Evolutionary conservation across 1,284 basidiomycete species (phyloP).

Genomic region (Singerocomus inundabilis): DNA sequence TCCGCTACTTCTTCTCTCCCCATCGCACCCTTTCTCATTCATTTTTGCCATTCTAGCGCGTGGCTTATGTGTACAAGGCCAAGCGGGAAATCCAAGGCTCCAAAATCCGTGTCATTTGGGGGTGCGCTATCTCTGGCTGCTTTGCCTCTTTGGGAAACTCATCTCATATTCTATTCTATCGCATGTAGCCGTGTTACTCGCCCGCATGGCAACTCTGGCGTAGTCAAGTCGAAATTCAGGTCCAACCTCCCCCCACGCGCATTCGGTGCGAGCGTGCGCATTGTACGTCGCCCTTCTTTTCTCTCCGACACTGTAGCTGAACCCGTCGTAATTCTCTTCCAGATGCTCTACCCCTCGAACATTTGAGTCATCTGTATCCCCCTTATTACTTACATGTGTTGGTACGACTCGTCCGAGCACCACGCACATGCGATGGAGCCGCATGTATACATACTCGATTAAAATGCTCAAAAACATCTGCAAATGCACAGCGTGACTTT

Average conservation of each 20-base stretch:
- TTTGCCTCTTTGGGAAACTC: not conserved
- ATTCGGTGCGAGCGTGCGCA: conserved; percentile 92
- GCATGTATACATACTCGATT: conserved; percentile 17
- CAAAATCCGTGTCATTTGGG: conserved; percentile 97
- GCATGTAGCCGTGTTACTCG: conserved; percentile 78
- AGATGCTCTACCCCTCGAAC: conserved; percentile 57
- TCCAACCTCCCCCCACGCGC: conserved; percentile 95
- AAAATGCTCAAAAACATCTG: conserved; percentile 13
- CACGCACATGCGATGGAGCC: conserved; percentile 17
- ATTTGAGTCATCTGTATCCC: conserved; percentile 37
- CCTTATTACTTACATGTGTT: conserved; percentile 16
- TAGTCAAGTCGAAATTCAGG: conserved; percentile 97
- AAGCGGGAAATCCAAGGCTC: conserved; percentile 91
- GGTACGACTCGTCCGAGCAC: conserved; percentile 8
- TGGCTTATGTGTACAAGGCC: conserved; percentile 97
- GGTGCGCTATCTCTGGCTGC: conserved; percentile 50
- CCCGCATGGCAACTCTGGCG: conserved; percentile 92
- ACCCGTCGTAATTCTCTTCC: not conserved
- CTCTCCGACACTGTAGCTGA: not conserved
- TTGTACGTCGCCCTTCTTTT: conserved; percentile 55
- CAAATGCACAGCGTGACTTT: not conserved
- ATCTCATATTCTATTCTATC: not conserved
- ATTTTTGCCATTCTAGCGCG: conserved; percentile 56
- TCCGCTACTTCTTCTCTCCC: conserved; percentile 39
- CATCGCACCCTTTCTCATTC: not conserved